A percentile compares a stretch with the other conserved stretches of the same genome.
phyloP scores from a whole-genome alignment of 768 basidiomycete genomes.

The Coprinellus aureogranulatus region DNA sequence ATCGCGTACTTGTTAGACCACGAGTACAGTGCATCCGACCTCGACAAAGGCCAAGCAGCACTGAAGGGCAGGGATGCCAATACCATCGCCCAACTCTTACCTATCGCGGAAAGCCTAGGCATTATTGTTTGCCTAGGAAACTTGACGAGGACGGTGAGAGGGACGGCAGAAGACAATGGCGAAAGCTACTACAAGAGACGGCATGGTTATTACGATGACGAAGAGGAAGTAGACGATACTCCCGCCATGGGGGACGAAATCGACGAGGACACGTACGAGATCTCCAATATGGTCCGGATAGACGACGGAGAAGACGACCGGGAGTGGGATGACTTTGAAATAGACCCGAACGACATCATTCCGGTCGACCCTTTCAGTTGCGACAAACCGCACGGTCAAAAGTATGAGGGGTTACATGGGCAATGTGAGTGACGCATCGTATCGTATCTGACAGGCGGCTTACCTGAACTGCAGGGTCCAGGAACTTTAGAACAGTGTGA shows the following conservation, averaged over 20 bases:
- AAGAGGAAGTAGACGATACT: neutral
- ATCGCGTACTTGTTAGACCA: neutral
- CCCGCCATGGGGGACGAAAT: slow-evolving; percentile 27
- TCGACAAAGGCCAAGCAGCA: slow-evolving; percentile 19
- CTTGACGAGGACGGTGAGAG: slow-evolving; percentile 26
- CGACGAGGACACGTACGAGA: slow-evolving; percentile 12
- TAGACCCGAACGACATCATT: slow-evolving; percentile 27
- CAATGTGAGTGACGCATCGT: slow-evolving; percentile 27
- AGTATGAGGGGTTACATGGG: slow-evolving; percentile 42
- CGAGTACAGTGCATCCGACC: slow-evolving; percentile 20
- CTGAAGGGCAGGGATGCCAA: slow-evolving; percentile 41
- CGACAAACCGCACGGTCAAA: slow-evolving; percentile 28
- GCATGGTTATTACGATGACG: neutral
- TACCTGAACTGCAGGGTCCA: no score
- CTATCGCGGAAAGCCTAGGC: slow-evolving; percentile 29
- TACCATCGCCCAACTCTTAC: slow-evolving; percentile 26
- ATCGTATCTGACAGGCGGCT: no score
- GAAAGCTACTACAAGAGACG: neutral
- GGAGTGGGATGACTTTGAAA: slow-evolving; percentile 10
- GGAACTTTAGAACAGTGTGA: no score
- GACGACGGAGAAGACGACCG: slow-evolving; percentile 28
- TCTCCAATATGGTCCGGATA: slow-evolving; percentile 31
- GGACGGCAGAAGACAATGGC: slow-evolving; percentile 14
- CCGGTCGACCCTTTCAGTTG: slow-evolving; percentile 34
- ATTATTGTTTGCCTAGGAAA: slow-evolving; percentile 36